Conservation (phyloP, 1,139 yeast species). For the Geotrichum reessii region DNA sequence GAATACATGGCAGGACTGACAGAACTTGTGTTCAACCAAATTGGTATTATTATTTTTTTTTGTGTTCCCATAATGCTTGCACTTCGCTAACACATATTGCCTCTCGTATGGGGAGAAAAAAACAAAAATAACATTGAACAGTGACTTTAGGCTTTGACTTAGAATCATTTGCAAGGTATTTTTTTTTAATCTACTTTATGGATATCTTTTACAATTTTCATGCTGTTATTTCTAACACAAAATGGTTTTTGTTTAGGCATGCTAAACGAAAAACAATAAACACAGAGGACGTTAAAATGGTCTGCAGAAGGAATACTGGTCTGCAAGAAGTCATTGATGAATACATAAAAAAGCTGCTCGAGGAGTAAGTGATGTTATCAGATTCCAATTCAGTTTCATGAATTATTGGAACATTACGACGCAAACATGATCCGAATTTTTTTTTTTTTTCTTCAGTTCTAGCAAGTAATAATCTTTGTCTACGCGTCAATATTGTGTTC, state of each 20-base stretch:
- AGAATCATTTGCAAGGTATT: conserved; percentile 30
- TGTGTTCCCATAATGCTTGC: not conserved
- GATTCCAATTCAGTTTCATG: too few relatives aligned
- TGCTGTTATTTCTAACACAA: not conserved
- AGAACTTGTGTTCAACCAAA: conserved; percentile 32
- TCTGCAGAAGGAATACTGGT: conserved; percentile 32
- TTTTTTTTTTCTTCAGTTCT: too few relatives aligned
- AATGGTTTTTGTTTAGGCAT: conserved; percentile 23
- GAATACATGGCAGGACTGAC: conserved; percentile 32
- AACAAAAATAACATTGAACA: conserved; percentile 1
- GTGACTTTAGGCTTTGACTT: conserved; percentile 29
- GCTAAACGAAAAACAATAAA: conserved; percentile 30
- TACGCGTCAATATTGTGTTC: too few relatives aligned
- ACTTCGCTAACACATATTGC: not conserved
- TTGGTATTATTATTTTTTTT: conserved; percentile 21
- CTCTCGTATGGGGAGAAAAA: not conserved
- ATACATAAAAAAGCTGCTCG: conserved; percentile 17
- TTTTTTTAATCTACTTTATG: not conserved
- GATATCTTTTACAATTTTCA: not conserved
- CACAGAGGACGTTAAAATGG: conserved; percentile 31
- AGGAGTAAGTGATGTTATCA: not conserved
- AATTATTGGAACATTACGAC: too few relatives aligned
- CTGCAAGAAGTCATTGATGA: conserved; percentile 28
- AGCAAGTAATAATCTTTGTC: too few relatives aligned
- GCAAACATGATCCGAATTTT: too few relatives aligned